Percentiles rank a stretch among this genome's conserved stretches.
Evolutionary conservation across 768 basidiomycete genomes (phyloP).

Genomic region (Termitomyces sp.): DNA sequence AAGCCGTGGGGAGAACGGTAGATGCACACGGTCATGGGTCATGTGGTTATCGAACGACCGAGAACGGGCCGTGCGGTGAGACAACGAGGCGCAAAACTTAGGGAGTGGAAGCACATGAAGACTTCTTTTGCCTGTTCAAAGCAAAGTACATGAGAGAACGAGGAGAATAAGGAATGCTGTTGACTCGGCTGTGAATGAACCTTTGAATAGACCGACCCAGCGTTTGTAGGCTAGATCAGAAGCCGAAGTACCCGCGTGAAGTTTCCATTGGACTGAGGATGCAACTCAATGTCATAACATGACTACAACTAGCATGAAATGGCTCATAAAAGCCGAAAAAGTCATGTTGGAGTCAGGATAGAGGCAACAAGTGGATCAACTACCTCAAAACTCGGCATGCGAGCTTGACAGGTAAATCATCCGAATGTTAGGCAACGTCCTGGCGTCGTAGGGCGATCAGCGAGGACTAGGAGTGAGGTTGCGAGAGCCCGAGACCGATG

Average conservation of each 20-base stretch:
- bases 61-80: constrained; percentile 8
- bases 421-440: no score
- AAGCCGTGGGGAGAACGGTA: neutral
- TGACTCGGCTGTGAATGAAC: neutral
- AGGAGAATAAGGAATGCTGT: no score
- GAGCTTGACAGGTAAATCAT: no score
- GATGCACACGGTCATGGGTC: constrained; percentile 10
- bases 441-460: no score
- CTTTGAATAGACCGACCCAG: neutral
- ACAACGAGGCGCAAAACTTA: neutral
- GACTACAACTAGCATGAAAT: neutral
- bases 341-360: no score
- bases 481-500: no score
- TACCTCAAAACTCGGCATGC: neutral
- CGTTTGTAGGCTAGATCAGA: no score
- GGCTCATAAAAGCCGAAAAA: neutral
- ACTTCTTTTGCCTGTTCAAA: neutral
- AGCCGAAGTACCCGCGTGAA: no score
- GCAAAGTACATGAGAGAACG: neutral
- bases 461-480: no score
- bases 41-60: constrained; percentile 5
- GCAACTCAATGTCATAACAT: neutral
- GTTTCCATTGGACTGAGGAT: neutral
- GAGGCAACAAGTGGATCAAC: no score
- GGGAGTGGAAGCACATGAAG: neutral